A percentile compares a stretch with the other conserved stretches of the same genome.
phyloP scores from a whole-genome alignment of 805 yeast genomes.

The Barnettozyma sp. region DNA sequence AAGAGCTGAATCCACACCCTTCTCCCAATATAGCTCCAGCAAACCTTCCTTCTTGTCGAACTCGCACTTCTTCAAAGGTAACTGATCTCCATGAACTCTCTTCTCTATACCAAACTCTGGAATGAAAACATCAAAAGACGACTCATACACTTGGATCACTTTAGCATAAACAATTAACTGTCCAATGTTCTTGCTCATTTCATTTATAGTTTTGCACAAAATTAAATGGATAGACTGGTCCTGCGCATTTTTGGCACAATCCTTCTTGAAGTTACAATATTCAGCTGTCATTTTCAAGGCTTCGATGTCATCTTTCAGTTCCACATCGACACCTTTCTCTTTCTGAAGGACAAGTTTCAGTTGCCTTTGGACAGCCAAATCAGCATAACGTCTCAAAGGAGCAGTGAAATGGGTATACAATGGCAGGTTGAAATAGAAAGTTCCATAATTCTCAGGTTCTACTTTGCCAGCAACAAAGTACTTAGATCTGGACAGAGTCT shows the following conservation, averaged over 20 bases:
- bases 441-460: constrained; percentile 70
- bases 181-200: constrained; percentile 64
- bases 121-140: constrained; percentile 86
- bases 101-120: constrained; percentile 95
- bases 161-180: constrained; percentile 81
- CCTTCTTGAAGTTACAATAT: constrained; percentile 92
- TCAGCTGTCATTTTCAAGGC: constrained; percentile 77
- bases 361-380: constrained; percentile 88
- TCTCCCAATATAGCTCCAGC: constrained; percentile 87
- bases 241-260: constrained; percentile 88
- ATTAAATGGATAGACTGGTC: constrained; percentile 89
- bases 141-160: constrained; percentile 88
- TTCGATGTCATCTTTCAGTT: constrained; percentile 50
- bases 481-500: constrained; percentile 79
- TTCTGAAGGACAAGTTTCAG: constrained; percentile 53
- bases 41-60: constrained; percentile 62
- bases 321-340: constrained; percentile 24
- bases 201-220: constrained; percentile 76
- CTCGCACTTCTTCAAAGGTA: constrained; percentile 89
- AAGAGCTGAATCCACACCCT: constrained; percentile 86
- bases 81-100: constrained; percentile 94
- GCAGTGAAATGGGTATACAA: constrained; percentile 90
- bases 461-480: constrained; percentile 85
- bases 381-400: constrained; percentile 89
- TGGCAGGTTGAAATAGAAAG: constrained; percentile 77